Evolutionary conservation across 768 basidiomycete genomes (phyloP), one percentile per base, ranked within the genome.

Genomic region (Kwoniella dendrophila): DNA sequence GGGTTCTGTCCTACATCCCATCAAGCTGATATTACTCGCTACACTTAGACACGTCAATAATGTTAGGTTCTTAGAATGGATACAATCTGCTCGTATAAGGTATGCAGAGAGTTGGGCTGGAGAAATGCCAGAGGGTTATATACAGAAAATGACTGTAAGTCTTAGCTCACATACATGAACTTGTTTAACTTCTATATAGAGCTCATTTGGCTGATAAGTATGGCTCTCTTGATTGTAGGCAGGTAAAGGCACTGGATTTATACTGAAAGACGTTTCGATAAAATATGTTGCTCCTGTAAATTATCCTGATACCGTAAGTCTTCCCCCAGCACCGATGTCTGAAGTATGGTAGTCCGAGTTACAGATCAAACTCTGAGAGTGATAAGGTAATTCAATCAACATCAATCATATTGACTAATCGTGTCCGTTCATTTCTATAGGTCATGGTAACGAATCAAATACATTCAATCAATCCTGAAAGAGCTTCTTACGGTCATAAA

Each of bases 271-370:
- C 34, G 49, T 75, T 29, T 62, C 66, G 8, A 59, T 75, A 16
- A 65, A 65, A 50, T 75, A 71, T 55, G 59, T 56, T 24, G 59
- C 59, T 32, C 74, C 74, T 2, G 60, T 75, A 5, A 75, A 68
- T 1, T 75, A 71, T 50, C 74, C 74, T 20, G 72, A 75, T 61
- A 64, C 63, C 4, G 73, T 72, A 47, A 53, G 71, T 69, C 38
- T 20, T 27, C 26, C 20, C 30, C 59, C 50, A 2, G 38, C n/a
- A n/a, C n/a, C n/a, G n/a, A 8, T 26, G 44, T 45, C 24, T 34
- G 33, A 26, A n/a, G n/a, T n/a, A n/a, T n/a, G n/a, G n/a, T n/a
- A n/a, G n/a, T n/a, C n/a, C n/a, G n/a, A n/a, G n/a, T n/a, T n/a
- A n/a, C n/a, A n/a, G n/a, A n/a, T n/a, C n/a, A n/a, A n/a, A n/a